A percentile compares a stretch with the other conserved stretches of the same genome.
phyloP scores from a whole-genome alignment of 345 rosid species.

The Populus alba region DNA sequence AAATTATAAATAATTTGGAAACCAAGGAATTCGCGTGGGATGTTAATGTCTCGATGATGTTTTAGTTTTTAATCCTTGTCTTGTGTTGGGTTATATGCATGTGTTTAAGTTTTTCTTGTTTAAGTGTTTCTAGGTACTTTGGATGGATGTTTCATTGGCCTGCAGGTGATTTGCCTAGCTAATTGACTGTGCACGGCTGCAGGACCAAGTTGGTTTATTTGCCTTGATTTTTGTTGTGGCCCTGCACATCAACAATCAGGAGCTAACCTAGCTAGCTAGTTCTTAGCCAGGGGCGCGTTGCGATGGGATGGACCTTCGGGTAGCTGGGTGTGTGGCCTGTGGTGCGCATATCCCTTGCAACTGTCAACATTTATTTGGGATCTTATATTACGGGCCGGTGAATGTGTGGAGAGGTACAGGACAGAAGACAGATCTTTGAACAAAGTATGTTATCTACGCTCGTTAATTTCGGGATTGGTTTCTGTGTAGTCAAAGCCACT shows the following conservation, averaged over 20 bases:
- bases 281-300: not conserved
- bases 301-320: not conserved
- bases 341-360: not conserved
- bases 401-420: too few relatives aligned
- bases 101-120: not conserved
- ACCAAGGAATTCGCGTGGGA: conserved; percentile 36
- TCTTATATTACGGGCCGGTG: too few relatives aligned
- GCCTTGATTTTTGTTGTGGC: not conserved
- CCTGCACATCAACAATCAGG: not conserved
- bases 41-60: conserved; percentile 34
- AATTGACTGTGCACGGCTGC: not conserved
- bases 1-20: conserved; percentile 13
- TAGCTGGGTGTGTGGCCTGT: too few relatives aligned
- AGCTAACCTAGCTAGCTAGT: not conserved
- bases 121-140: not conserved
- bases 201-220: not conserved
- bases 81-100: not conserved
- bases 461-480: too few relatives aligned
- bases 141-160: not conserved
- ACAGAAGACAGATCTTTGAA: too few relatives aligned
- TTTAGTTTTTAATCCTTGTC: not conserved
- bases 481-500: too few relatives aligned
- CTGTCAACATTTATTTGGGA: not conserved
- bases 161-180: not conserved
- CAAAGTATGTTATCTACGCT: too few relatives aligned